Base-by-base conservation (phyloP, 2,329 filamentous ascomycete genomes). In the Colletotrichum echinochloae region DNA sequence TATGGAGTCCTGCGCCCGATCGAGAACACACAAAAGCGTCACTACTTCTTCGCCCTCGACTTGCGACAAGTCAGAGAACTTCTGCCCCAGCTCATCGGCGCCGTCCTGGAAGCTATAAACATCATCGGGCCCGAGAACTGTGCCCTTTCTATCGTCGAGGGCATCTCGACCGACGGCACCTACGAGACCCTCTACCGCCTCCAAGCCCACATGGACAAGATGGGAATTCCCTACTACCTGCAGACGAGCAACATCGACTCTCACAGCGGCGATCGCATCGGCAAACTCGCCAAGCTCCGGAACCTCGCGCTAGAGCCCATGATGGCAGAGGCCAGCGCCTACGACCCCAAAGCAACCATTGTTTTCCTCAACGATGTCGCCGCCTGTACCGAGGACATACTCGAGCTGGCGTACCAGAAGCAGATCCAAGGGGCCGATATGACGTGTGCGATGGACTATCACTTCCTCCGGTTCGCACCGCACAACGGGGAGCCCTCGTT, bases 361-460 rank as follows among this genome's bases (percentile, higher is more conserved):
- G 62, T 88, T 5, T 88, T 88, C 70, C 74, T 89, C 52, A 87
- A 89, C 75, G 85, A 89, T 71, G 84, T 89, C 9, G 83, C 84
- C 2, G 77, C 80, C 6, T 89, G 87, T 69, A 55, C 81, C 8
- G 86, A 89, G 46, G 88, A 90, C 72, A 82, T 90, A 23, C 79
- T 91, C 2, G 33, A 73, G 70, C 5, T 73, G 71, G 4, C 85
- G 86, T 48, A 77, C 76, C 2, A 88, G 87, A 9, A 84, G 88
- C 72, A 72, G 4, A 71, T 72, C 1, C 85, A 88, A 37, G 77
- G 75, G 0, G 88, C 88, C 2, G 84, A 89, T 73, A 88, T 90
- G 84, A 85, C 84, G 0, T 91, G 88, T 73, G 86, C 81, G 8
- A 86, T 90, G 83, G 88, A 90, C 75, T 90, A 88, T 86, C 83